Percentiles rank a stretch among this genome's conserved stretches.
Evolutionary conservation across 192 early-diverging fungal species (phyloP).

Genomic region (Bifiguratus adelaidae): DNA sequence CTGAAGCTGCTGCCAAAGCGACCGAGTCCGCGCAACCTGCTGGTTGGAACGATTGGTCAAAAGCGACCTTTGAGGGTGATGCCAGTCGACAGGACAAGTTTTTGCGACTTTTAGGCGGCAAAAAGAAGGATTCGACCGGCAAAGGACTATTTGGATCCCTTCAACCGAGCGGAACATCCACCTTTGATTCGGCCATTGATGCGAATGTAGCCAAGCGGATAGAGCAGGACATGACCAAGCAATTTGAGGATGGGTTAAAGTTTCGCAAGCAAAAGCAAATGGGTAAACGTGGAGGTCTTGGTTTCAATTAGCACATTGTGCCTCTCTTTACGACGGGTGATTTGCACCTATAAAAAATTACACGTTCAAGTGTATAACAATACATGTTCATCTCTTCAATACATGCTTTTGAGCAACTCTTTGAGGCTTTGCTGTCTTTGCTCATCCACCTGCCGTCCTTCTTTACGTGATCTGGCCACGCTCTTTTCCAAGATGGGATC

Average conservation of each 20-base stretch:
- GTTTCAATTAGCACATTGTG: no score
- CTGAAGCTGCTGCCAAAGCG: slow-evolving; percentile 1
- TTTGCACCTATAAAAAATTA: no score
- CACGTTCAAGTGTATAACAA: no score
- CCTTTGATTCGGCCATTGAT: slow-evolving; percentile 33
- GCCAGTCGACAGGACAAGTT: slow-evolving; percentile 49
- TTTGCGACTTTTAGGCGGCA: slow-evolving; percentile 47
- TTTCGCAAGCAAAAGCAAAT: slow-evolving; percentile 37
- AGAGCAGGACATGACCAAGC: slow-evolving; percentile 40
- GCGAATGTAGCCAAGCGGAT: slow-evolving; percentile 32
- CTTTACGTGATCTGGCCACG: no score
- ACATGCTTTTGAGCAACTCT: no score
- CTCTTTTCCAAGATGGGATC: no score
- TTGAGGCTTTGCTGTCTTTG: no score
- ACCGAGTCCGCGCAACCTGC: not conserved
- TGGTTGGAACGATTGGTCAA: slow-evolving; percentile 54
- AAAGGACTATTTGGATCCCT: slow-evolving; percentile 29
- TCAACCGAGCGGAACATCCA: slow-evolving; percentile 6
- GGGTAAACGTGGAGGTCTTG: slow-evolving; percentile 35
- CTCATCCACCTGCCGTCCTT: no score
- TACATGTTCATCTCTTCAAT: no score
- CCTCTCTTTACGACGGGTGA: no score
- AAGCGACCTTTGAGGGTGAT: slow-evolving; percentile 44
- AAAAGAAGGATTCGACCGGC: slow-evolving; percentile 20
- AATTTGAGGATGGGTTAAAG: slow-evolving; percentile 44